Base-by-base conservation (phyloP, 148 eudicot species). In the Heliamphora exappendiculata region DNA sequence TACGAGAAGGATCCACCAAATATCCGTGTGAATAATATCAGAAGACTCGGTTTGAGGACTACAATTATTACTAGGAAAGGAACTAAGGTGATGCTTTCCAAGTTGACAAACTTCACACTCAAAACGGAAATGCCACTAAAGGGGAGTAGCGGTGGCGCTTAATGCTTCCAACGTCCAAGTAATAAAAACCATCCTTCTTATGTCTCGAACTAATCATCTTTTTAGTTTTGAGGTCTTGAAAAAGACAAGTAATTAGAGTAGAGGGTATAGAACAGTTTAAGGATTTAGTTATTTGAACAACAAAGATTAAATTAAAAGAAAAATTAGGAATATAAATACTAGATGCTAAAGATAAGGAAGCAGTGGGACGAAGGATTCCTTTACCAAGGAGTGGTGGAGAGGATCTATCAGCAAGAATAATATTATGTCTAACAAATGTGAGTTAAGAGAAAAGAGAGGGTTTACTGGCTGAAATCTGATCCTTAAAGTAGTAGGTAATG, bases 71-170 rank as follows among this genome's bases (percentile, higher is more conserved):
- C 28, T 10, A 11, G 51, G 50, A 42, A 67, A 67, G 19, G 72
- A 42, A 42, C 49, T 42, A 42, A 50, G 20, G n/a, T 50, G 22
- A 50, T n/a, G n/a, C n/a, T n/a, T n/a, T n/a, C n/a, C n/a, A n/a
- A n/a, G n/a, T n/a, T n/a, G n/a, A n/a, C n/a, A 39, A 3, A 51
- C 14, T 41, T 67, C 72, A 67, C 72, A 67, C 26, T 67, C 72
- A 17, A 39, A 41, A 17, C 3, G 50, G 22, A 33, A 67, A 67
- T 67, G n/a, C 51, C 29, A 26, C 19, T 1, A n/a, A n/a, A 41
- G 72, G 3, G 20, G 29, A 19, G 72, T 29, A 67, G 72, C 4
- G 5, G 22, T 1, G 3, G 39, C 34, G 34, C n/a, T n/a, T 22
- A 65, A 65, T 10, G 31, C 50, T 7, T 7, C 12, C 50, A 9